These are phyloP conservation scores for Vanrija humicola DNA, from an alignment of 1,284 basidiomycete genomes.

Conservation along the genomic window DNA sequence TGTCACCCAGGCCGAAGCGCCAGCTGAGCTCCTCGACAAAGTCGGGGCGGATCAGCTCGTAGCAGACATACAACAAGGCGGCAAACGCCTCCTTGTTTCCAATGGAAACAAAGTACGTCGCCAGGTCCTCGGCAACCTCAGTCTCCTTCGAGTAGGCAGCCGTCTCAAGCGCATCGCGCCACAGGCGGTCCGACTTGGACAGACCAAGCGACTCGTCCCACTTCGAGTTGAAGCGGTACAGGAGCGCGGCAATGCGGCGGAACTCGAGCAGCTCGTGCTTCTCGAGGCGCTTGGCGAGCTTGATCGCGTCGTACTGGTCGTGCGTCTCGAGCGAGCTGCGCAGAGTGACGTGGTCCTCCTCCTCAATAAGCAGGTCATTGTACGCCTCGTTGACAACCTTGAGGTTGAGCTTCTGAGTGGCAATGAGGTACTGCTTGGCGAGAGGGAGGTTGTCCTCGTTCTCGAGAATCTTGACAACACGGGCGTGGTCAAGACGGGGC, in stretches of 20 bases:
- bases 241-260: conserved; percentile 85
- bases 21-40: conserved; percentile 89
- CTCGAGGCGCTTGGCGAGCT: conserved; percentile 80
- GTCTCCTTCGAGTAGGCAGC: conserved; percentile 74
- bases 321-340: conserved; percentile 95
- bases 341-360: conserved; percentile 93
- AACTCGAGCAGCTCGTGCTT: conserved; percentile 92
- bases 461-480: conserved; percentile 91
- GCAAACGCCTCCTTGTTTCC: conserved; percentile 98
- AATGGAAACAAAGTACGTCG: conserved; percentile 92
- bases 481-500: conserved; percentile 86
- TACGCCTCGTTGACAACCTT: conserved; percentile 97
- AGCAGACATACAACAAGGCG: conserved; percentile 83
- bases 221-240: conserved; percentile 88
- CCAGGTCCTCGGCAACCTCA: conserved; percentile 87
- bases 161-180: conserved; percentile 93
- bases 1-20: conserved; percentile 92
- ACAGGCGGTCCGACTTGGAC: conserved; percentile 92
- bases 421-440: conserved; percentile 92
- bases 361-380: conserved; percentile 94
- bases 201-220: conserved; percentile 95
- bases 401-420: conserved; percentile 94
- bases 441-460: conserved; percentile 83
- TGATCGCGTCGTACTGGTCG: conserved; percentile 94
- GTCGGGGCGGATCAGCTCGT: conserved; percentile 86